Base-by-base conservation (phyloP, 2,329 filamentous ascomycete genomes). In the Aspergillus floridensis region DNA sequence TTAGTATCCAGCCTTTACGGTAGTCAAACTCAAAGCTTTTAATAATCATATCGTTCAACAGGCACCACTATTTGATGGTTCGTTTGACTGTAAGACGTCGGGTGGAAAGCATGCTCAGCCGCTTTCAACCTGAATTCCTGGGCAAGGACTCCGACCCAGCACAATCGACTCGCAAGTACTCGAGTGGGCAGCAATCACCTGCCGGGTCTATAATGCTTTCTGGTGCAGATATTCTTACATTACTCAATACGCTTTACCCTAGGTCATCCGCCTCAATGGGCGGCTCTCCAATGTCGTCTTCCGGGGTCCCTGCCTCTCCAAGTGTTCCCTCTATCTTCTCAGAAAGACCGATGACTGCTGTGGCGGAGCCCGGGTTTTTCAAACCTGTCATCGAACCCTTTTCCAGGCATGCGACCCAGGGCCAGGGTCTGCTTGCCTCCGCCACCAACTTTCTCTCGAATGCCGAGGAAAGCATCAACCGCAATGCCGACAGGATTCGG, bases 171-270 rank as follows among this genome's bases (percentile, higher is more conserved):
- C 38, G 24, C 53, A 31, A 51, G 5, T 91, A 88, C 52, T 54
- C 56, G 46, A 57, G 31, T 44, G 62, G 63, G 58, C 58, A 57
- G 22, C 64, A 68, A 41, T 63, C 69, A 7, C 58, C 69, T 24
- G 69, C 72, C 22, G 89, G 88, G 32, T 95, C 92, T 70, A 80
- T 96, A 68, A 89, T 93, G 35, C 77, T 96, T 65, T 91, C 89
- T 70, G 86, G 91, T 38, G 84, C 89, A 46, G 93, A 97, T 72
- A 79, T 96, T 65, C 80, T 89, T 38, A 93, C 91, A 2, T 78
- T 96, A 67, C 85, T 96, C 63, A 91, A 95, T 73, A 88, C 89
- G 11, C 83, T 97, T 14, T 96, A 93, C 70, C 93, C 93, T 32
- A 68, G 68, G 32, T 56, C 66, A 1, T 41, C 56, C 12, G 66